phyloP scores from a whole-genome alignment of 192 early-diverging fungal genomes.

The Phycomyces nitens region DNA sequence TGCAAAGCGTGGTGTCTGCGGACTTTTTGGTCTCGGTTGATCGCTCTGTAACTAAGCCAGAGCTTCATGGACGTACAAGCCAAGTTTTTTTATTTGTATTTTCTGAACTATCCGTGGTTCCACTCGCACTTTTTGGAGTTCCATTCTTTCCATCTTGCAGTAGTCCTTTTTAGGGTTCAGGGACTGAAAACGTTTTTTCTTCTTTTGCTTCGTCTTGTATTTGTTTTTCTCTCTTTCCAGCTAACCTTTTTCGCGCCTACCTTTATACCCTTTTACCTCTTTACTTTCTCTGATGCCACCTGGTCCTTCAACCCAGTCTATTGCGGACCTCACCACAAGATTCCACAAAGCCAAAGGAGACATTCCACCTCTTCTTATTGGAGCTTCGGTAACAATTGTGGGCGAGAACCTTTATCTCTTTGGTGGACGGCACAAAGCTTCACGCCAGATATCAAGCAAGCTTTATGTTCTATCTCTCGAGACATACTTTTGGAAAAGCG shows the following conservation, averaged over 20 bases:
- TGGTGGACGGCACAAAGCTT: conserved; percentile 66
- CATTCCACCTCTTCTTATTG: conserved; percentile 72
- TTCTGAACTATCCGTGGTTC: too few relatives aligned
- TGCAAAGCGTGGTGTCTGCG: not conserved
- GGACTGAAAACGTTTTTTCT: too few relatives aligned
- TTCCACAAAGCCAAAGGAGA: conserved; percentile 57
- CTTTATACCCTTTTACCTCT: not conserved
- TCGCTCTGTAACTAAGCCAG: not conserved
- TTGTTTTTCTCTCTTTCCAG: not conserved
- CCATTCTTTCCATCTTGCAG: too few relatives aligned
- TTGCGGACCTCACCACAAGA: conserved; percentile 26
- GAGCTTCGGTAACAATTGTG: conserved; percentile 66
- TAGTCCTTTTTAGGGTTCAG: too few relatives aligned
- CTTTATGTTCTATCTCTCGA: conserved; percentile 62
- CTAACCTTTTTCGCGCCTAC: too few relatives aligned
- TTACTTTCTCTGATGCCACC: not conserved
- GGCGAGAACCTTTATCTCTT: conserved; percentile 63
- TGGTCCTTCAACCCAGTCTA: conserved; percentile 14
- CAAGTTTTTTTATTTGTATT: too few relatives aligned
- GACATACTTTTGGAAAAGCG: conserved; percentile 55
- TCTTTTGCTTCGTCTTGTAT: not conserved
- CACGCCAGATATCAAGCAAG: conserved; percentile 65
- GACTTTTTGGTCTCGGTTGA: not conserved
- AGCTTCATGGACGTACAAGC: not conserved
- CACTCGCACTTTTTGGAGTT: too few relatives aligned